Evolutionary conservation across 2,329 filamentous ascomycete species (phyloP).

Genomic region (Paracoccidioides brasiliensis): DNA sequence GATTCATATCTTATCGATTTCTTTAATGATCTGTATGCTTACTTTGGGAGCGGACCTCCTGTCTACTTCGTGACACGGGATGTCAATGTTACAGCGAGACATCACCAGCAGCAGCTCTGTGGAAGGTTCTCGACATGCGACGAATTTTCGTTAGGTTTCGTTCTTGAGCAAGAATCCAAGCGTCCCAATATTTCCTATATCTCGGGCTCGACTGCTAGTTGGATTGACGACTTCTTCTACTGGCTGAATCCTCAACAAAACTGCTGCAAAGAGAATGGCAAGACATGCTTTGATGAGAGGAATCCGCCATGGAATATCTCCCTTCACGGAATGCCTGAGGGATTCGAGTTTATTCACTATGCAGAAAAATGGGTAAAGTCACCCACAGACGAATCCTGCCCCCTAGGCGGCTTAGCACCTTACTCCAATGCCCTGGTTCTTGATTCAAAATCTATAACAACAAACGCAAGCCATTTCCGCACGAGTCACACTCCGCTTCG

Average conservation of each 20-base stretch:
- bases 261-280: conserved; percentile 57
- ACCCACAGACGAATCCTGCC: conserved; percentile 71
- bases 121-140: conserved; percentile 85
- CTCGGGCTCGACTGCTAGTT: conserved; percentile 75
- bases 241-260: conserved; percentile 88
- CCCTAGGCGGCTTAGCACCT: conserved; percentile 74
- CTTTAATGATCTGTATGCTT: conserved; percentile 90
- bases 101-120: conserved; percentile 74
- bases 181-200: conserved; percentile 79
- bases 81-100: conserved; percentile 62
- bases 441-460: conserved; percentile 50
- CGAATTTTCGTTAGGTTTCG: conserved; percentile 68
- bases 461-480: conserved; percentile 80
- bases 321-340: conserved; percentile 81
- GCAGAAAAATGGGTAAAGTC: conserved; percentile 68
- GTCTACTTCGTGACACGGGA: conserved; percentile 89
- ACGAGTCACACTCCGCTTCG: conserved; percentile 77
- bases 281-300: conserved; percentile 66
- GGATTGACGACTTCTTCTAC: conserved; percentile 91
- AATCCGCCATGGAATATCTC: conserved; percentile 80
- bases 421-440: conserved; percentile 78
- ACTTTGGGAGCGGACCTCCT: conserved; percentile 80
- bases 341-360: conserved; percentile 80
- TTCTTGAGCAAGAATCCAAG: conserved; percentile 89
- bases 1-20: conserved; percentile 92